Evolutionary conservation across 352 stramenopile species (phyloP).

Genomic region (Phytophthora aleatoria): DNA sequence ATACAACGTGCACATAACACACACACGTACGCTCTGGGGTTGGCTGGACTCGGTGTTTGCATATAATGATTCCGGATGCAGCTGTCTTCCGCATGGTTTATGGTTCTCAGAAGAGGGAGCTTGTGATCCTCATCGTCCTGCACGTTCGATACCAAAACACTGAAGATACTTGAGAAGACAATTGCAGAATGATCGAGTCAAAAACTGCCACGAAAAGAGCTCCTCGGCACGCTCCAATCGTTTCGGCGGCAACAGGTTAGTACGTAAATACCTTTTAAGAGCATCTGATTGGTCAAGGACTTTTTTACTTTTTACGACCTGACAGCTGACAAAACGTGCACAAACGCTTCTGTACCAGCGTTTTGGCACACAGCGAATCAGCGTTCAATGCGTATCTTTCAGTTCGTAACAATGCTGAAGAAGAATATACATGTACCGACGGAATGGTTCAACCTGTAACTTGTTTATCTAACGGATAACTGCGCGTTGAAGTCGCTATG

Average conservation of each 20-base stretch:
- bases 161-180: constrained; percentile 1
- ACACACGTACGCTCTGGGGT: constrained; percentile 25
- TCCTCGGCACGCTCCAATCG: constrained; percentile 21
- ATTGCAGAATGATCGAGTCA: constrained; percentile 32
- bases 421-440: not conserved
- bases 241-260: constrained; percentile 4
- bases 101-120: constrained; percentile 88
- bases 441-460: constrained; percentile 23
- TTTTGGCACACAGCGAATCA: not conserved
- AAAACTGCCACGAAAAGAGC: not conserved
- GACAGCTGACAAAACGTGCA: not conserved
- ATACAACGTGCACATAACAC: constrained; percentile 17
- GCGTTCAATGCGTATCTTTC: too few species aligned
- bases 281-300: not conserved
- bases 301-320: constrained; percentile 11
- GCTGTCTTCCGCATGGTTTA: constrained; percentile 75
- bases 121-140: constrained; percentile 81
- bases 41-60: constrained; percentile 77
- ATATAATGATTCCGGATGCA: constrained; percentile 93
- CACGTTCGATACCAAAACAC: constrained; percentile 10
- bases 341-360: not conserved
- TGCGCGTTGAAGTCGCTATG: constrained; percentile 18
- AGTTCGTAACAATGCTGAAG: too few species aligned
- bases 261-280: constrained; percentile 8
- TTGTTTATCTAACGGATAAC: constrained; percentile 40